Conservation (phyloP, 1,284 basidiomycete species). For the Marasmius sp. region DNA sequence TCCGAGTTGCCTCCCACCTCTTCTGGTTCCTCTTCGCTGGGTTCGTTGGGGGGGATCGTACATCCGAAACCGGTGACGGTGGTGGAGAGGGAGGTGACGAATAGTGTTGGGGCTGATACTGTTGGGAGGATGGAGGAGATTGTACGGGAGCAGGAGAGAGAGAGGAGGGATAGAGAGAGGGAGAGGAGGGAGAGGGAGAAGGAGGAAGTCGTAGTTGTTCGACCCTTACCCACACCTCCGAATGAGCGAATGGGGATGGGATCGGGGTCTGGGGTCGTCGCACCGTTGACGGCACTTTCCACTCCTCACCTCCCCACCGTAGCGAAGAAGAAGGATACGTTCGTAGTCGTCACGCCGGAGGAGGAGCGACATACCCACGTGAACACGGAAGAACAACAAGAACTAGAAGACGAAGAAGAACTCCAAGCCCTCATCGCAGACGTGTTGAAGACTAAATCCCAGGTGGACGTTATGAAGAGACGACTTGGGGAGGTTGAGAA, state of each 20-base stretch:
- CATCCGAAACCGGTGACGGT: conserved; percentile 8
- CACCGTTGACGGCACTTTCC: neutral
- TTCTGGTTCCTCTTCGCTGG: too few species aligned
- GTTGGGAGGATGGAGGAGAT: neutral
- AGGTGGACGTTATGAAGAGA: conserved; percentile 27
- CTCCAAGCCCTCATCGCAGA: conserved; percentile 30
- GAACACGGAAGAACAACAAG: neutral
- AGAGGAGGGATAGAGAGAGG: too few species aligned
- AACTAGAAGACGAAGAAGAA: conserved; percentile 14
- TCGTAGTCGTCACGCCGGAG: too few species aligned
- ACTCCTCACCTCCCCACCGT: too few species aligned
- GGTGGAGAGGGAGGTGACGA: neutral
- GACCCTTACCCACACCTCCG: conserved; percentile 2
- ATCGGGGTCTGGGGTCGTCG: too few species aligned
- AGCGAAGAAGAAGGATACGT: neutral
- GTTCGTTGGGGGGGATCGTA: neutral
- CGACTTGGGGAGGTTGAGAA: conserved; percentile 5
- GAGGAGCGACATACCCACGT: too few species aligned
- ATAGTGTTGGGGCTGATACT: neutral
- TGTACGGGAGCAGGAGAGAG: neutral
- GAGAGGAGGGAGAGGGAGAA: too few species aligned
- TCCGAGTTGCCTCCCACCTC: neutral
- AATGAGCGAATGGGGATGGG: too few species aligned
- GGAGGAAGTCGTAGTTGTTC: neutral
- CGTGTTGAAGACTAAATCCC: conserved; percentile 22